Base-by-base conservation (phyloP, 257 asterid genomes). In the Anisodus tanguticus region DNA sequence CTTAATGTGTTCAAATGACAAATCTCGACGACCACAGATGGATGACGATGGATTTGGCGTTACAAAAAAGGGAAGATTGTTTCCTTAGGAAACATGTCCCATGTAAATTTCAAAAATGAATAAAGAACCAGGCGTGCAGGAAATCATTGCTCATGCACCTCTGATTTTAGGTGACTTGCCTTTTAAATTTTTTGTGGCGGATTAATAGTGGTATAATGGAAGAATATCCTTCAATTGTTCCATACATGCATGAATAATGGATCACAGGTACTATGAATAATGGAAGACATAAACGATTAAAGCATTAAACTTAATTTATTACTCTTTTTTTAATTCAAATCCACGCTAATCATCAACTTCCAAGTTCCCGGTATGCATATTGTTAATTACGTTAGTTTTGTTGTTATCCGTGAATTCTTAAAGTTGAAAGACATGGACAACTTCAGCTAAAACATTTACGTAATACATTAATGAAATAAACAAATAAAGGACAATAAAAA, bases 241-340 rank as follows among this genome's bases (percentile, higher is more conserved):
- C 5, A 15, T 9, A 15, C 76, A 37, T 68, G 12, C 77, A 39
- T 15, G 77, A 39, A 68, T 7, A 68, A 37, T 39, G 49, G 19
- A 66, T 66, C 72, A 31, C 72, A 66, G 5, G 51, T 4, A 69
- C 78, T 49, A 74, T 74, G 81, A 74, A 2, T 54, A 72, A 45
- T 10, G 11, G 47, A 67, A 72, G 43, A 3, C 26, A n/a, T 10
- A 47, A 47, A 6, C 35, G 19, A 72, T 47, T 74, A 74, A 74
- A 47, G 37, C 43, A 41, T 39, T 16, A 69, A 26, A 41, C 31
- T 16, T 69, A 41, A 13, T 4, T 7, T 49, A 2, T 2, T 7
- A 49, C 60, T 12, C 16, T 54, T 54, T 10, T 10, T 13, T 15
- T 3, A 13, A 5, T 31, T 35, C 51, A 67, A 66, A 12, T 12